Evolutionary conservation across 129 eudicot genomes (phyloP).

Genomic region (Sambucus nigra): DNA sequence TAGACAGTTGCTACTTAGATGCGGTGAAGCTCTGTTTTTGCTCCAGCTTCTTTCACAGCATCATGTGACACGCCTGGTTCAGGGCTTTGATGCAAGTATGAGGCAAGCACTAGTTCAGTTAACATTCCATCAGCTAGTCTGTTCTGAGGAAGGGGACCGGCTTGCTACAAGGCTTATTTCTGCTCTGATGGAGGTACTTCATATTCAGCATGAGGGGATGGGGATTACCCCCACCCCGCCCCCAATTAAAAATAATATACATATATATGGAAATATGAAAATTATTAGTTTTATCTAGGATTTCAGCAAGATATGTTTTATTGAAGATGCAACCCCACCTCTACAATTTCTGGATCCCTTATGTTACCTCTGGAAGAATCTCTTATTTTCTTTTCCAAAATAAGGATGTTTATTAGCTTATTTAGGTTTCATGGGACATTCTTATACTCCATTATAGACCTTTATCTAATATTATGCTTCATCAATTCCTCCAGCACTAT

Average conservation of each 20-base stretch:
- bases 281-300: no score
- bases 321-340: no score
- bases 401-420: not conserved
- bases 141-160: slow-evolving; percentile 87
- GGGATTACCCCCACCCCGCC: no score
- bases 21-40: slow-evolving; percentile 79
- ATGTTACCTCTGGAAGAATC: not conserved
- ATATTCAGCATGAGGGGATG: no score
- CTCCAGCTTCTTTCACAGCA: slow-evolving; percentile 93
- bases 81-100: slow-evolving; percentile 47
- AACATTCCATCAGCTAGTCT: slow-evolving; percentile 85
- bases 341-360: no score
- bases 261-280: no score
- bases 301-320: no score
- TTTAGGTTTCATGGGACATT: not conserved
- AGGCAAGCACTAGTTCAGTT: slow-evolving; percentile 54
- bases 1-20: slow-evolving; percentile 88
- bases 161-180: slow-evolving; percentile 86
- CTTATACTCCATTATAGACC: not conserved
- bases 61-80: slow-evolving; percentile 69
- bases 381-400: not conserved
- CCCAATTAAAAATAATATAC: no score
- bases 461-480: slow-evolving; percentile 22
- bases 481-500: slow-evolving; percentile 57
- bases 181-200: slow-evolving; percentile 84